Base-by-base conservation (phyloP, 108 stramenopile species). In the Nitzschia inconspicua region DNA sequence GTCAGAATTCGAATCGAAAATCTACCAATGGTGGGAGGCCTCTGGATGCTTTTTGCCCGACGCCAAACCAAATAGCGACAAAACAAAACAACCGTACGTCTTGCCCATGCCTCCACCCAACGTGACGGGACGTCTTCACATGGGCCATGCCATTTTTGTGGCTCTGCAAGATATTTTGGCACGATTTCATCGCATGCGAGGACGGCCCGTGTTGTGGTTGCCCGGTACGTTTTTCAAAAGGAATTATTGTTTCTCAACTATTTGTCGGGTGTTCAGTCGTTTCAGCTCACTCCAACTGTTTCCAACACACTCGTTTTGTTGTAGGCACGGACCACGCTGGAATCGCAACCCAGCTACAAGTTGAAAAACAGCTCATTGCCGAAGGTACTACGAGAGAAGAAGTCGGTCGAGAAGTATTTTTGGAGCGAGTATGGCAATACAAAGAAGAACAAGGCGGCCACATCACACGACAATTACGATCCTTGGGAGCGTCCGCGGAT, bases 141-240 rank as follows among this genome's bases (percentile, higher is more conserved):
- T 99, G 93, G 98, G 98, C 19, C 98, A 99, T 60, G 98, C 98
- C 40, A 96, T 99, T 56, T 97, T 97, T 44, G 96, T 98, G 3
- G 95, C 98, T 11, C 68, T 98, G 43, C 97, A 99, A 83, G 98
- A 99, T 80, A 90, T 94, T 22, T 66, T 99, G 75, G 92, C 95
- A 6, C 72, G 98, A 37, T 99, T 94, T 71, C 94, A 97, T 80
- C 89, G 98, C 26, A 98, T 98, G 98, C 73, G 94, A 34, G 98
- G 98, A 9, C 83, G 91, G 34, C 89, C 95, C 19, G 96, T 96
- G 9, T 63, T 97, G 40, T 99, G 96, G 95, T 65, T 97, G 23
- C 98, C 98, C 3, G 85, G 75, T 66, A 31, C 23, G 66, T 74
- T 29, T 0, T 36, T 27, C 8, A 6, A 52, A 10, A 0, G 8